A percentile compares a stretch with the other conserved stretches of the same genome.
Conservation (phyloP, 2,329 filamentous ascomycete genomes). For the Botrytis pseudocinerea region DNA sequence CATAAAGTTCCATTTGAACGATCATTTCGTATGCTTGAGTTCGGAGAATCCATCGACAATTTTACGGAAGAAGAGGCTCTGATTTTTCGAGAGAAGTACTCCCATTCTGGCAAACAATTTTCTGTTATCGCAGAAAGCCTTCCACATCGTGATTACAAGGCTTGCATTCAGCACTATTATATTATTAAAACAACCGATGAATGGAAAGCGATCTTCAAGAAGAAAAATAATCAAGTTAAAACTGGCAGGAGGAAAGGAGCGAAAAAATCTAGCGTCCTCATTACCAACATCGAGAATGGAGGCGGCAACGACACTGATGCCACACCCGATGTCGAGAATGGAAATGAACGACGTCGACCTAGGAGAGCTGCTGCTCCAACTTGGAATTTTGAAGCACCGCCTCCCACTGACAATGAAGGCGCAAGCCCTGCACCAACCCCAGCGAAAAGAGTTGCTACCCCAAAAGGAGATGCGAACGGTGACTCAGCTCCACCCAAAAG, state of each 20-base stretch:
- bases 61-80: conserved; percentile 71
- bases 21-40: conserved; percentile 69
- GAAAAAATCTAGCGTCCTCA: conserved; percentile 63
- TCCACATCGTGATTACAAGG: conserved; percentile 68
- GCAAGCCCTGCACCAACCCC: conserved; percentile 59
- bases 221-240: conserved; percentile 49
- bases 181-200: conserved; percentile 79
- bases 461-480: conserved; percentile 46
- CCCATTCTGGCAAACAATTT: conserved; percentile 80
- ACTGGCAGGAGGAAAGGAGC: conserved; percentile 54
- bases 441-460: conserved; percentile 50
- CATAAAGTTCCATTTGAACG: conserved; percentile 64
- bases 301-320: conserved; percentile 39
- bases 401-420: conserved; percentile 59
- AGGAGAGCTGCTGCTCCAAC: conserved; percentile 66
- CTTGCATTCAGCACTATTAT: conserved; percentile 86
- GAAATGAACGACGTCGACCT: conserved; percentile 59
- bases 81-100: conserved; percentile 71
- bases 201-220: conserved; percentile 58
- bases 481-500: conserved; percentile 44
- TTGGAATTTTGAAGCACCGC: conserved; percentile 64
- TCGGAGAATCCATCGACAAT: conserved; percentile 71
- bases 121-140: conserved; percentile 71
- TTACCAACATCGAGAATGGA: conserved; percentile 55
- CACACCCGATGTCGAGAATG: conserved; percentile 51